phyloP scores from a whole-genome alignment of 441 rosid species.

The Erodium texanum region DNA sequence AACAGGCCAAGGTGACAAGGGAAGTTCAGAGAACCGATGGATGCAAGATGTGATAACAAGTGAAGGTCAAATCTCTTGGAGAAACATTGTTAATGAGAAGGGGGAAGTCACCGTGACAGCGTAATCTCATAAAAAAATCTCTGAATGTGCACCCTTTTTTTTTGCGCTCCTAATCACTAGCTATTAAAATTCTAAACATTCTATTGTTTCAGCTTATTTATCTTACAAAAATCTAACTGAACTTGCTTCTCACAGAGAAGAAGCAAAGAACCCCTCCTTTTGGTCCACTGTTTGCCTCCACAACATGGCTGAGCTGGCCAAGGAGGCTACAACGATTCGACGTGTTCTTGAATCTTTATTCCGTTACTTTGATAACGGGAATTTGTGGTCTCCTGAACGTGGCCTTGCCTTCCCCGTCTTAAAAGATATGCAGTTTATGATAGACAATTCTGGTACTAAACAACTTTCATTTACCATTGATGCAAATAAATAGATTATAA shows the following conservation, averaged over 20 bases:
- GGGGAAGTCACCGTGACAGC: constrained; percentile 63
- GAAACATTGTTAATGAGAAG: constrained; percentile 58
- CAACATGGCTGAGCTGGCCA: constrained; percentile 76
- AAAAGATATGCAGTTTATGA: constrained; percentile 56
- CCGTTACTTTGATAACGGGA: constrained; percentile 62
- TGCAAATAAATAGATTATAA: constrained; percentile 6
- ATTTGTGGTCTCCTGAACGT: constrained; percentile 61
- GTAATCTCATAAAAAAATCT: constrained; percentile 44
- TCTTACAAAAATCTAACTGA: constrained; percentile 17
- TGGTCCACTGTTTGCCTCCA: constrained; percentile 80
- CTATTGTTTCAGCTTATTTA: constrained; percentile 1
- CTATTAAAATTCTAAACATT: constrained; percentile 9
- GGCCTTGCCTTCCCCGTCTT: constrained; percentile 76
- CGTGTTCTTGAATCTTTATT: constrained; percentile 90
- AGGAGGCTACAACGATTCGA: constrained; percentile 78
- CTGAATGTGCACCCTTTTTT: constrained; percentile 9
- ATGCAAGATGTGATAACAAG: constrained; percentile 64
- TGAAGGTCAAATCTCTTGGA: constrained; percentile 64
- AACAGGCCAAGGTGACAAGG: constrained; percentile 13
- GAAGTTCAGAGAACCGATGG: constrained; percentile 49
- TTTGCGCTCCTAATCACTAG: constrained; percentile 8
- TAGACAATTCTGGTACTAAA: constrained; percentile 69
- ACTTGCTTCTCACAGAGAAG: constrained; percentile 39
- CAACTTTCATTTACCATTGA: constrained; percentile 1
- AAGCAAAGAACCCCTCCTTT: constrained; percentile 63